Evolutionary conservation across 768 basidiomycete genomes (phyloP), one percentile per base, ranked within the genome.

Genomic region (Cyclocybe cylindracea): DNA sequence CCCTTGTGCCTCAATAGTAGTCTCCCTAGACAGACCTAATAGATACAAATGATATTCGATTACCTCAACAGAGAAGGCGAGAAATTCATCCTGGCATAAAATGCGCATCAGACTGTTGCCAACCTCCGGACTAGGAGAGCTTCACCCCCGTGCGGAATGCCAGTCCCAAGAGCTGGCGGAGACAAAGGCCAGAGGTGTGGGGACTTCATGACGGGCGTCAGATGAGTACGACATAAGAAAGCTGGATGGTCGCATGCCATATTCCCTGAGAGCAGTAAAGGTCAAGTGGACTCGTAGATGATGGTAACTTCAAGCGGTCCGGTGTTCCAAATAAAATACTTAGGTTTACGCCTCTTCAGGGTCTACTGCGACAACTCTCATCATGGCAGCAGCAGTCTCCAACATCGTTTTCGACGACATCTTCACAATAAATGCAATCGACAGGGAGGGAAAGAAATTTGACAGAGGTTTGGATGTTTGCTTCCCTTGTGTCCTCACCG

Each of bases 361-460:
- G 10, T 33, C 43, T 40, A n/a, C 39, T 39, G 19, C 44, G 48
- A 43, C 55, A 35, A 45, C 41, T 50, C 47, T 24, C 49, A 59
- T 51, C 53, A 86, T 86, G 82, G 71, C 85, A 14, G 73, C 79
- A 3, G 70, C 76, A 10, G 75, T 84, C 38, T 87, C 89, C 1
- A 89, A 78, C 66, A 83, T 96, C 61, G 83, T 97, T 51, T 98
- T 98, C 64, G 91, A 95, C 64, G 96, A 98, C 67, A 86, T 94
- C 40, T 98, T 98, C 72, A 87, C 82, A 9, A 88, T 96, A 59
- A 80, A 82, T 58, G 85, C 71, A 39, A 90, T 95, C 44, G 87
- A 95, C 75, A 86, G 84, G 69, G 95, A 94, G 61, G 96, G 96
- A 42, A 97, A 91, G 77, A 97, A 95, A 69, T 99, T 98, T 61